phyloP scores from a whole-genome alignment of 2,329 filamentous ascomycete species.

The Phaeosphaeriaceae sp. region DNA sequence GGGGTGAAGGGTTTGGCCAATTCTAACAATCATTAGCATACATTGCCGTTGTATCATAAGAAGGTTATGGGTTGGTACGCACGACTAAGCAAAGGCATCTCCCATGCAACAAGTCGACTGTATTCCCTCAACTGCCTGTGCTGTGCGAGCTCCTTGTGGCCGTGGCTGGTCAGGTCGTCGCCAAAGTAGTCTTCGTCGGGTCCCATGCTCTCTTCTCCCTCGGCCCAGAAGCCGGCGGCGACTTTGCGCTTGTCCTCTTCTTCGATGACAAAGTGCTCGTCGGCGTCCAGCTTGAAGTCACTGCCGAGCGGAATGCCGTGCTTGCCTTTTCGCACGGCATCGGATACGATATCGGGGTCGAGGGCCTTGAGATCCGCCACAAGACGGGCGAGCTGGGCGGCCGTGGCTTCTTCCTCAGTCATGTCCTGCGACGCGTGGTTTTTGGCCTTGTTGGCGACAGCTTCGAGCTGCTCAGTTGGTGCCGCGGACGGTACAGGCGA shows the following conservation, averaged over 20 bases:
- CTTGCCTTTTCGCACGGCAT: constrained; percentile 34
- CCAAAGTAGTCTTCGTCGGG: constrained; percentile 72
- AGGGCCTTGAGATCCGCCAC: constrained; percentile 31
- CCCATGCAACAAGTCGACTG: constrained; percentile 86
- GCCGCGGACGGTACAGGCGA: constrained; percentile 11
- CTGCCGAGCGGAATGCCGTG: constrained; percentile 23
- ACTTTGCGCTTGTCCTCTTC: constrained; percentile 20
- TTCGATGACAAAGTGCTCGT: constrained; percentile 35
- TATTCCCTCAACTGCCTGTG: constrained; percentile 90
- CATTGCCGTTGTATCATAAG: no score
- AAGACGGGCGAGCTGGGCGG: constrained; percentile 29
- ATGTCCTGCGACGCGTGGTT: neutral
- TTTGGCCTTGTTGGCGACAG: constrained; percentile 8
- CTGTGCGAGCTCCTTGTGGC: constrained; percentile 85
- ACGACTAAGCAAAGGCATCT: constrained; percentile 91
- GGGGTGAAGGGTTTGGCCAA: constrained; percentile 81
- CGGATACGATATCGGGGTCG: constrained; percentile 26
- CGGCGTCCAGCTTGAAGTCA: constrained; percentile 24
- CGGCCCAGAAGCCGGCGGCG: constrained; percentile 44
- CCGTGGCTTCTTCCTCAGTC: constrained; percentile 18
- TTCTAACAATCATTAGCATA: constrained; percentile 62
- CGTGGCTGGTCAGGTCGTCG: constrained; percentile 83
- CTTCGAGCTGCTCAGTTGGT: constrained; percentile 11
- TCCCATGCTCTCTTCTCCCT: constrained; percentile 57
- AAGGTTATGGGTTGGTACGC: no score